Evolutionary conservation across 2,329 filamentous ascomycete species (phyloP).

Genomic region (Aspergillus brunneoviolaceus): DNA sequence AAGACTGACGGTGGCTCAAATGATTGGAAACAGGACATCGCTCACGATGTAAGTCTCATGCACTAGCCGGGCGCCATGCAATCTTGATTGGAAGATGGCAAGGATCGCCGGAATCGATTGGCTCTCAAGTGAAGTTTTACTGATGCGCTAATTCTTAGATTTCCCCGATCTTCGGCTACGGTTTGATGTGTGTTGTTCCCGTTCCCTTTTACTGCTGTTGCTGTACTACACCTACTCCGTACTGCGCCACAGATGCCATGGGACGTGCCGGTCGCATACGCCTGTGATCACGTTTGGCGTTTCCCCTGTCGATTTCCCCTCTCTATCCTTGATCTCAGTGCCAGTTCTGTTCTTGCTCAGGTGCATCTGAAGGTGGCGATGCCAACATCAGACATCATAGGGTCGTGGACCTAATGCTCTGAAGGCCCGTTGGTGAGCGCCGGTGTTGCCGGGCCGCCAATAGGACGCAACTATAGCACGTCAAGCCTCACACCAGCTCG

Average conservation of each 20-base stretch:
- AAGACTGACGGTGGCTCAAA: conserved; percentile 40
- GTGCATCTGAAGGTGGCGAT: not conserved
- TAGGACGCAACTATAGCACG: not conserved
- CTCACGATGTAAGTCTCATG: conserved; percentile 36
- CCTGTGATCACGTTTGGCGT: conserved; percentile 36
- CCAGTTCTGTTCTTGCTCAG: not conserved
- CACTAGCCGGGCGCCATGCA: conserved; percentile 34
- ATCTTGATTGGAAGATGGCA: conserved; percentile 25
- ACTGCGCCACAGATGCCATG: conserved; percentile 26
- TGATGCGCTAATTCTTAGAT: conserved; percentile 41
- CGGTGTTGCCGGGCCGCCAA: not conserved
- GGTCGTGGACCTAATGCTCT: not conserved
- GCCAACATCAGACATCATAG: not conserved
- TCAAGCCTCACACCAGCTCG: conserved; percentile 19
- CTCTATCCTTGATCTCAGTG: not conserved
- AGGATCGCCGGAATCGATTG: conserved; percentile 37
- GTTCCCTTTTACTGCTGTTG: conserved; percentile 4
- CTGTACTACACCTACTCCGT: not conserved
- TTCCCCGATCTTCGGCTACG: conserved; percentile 42
- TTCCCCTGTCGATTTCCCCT: conserved; percentile 10
- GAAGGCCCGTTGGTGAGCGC: not conserved
- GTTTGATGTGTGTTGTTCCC: conserved; percentile 37
- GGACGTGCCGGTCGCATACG: conserved; percentile 29
- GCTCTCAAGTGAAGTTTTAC: conserved; percentile 37
- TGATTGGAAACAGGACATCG: conserved; percentile 42